Evolutionary conservation across 1,284 basidiomycete species (phyloP), one percentile per base, ranked within the genome.

Genomic region (Ceratobasidium sp.): DNA sequence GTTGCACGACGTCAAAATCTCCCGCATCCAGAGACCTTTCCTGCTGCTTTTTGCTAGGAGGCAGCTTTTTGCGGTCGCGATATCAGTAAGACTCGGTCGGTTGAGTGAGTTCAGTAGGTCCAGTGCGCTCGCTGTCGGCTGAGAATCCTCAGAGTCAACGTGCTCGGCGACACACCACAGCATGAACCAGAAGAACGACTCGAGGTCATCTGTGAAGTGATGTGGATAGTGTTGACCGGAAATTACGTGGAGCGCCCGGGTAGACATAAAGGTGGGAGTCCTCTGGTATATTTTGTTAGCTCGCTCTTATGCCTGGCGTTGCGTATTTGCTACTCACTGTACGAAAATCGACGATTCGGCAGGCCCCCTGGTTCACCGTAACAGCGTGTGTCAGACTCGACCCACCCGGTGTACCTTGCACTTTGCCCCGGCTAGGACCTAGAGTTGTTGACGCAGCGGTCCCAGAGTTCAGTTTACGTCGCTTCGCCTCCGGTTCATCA

Each of bases 191-290:
- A 67, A 67, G 46, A 67, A 67, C 3, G 65, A 67, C 17, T 67
- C 65, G 4, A 67, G 37, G 49, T 67, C 65, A 49, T 67, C 65
- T 11, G 52, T 34, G 37, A 46, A 67, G 46, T 25, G 46, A 32
- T 67, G 65, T 22, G 6, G 34, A 43, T 51, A 67, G 2, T 15
- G 54, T 19, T 43, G 43, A 19, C 68, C 68, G 40, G 29, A n/a
- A 6, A 22, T 61, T 22, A 37, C 52, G 1, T n/a, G 13, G 1
- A 52, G 49, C 5, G 52, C 46, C 17, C 49, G 65, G 25, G 52
- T n/a, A 29, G 65, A 67, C 65, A 67, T 67, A n/a, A 67, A 67
- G 4, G 46, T 29, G 7, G 65, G 65, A 19, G 65, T 67, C 37
- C 65, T 49, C 65, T 67, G 8, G 19, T n/a, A n/a, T n/a, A n/a